Evolutionary conservation across 1,139 yeast species (phyloP), one percentile per base, ranked within the genome.

Genomic region (Hyphopichia buzzinii): DNA sequence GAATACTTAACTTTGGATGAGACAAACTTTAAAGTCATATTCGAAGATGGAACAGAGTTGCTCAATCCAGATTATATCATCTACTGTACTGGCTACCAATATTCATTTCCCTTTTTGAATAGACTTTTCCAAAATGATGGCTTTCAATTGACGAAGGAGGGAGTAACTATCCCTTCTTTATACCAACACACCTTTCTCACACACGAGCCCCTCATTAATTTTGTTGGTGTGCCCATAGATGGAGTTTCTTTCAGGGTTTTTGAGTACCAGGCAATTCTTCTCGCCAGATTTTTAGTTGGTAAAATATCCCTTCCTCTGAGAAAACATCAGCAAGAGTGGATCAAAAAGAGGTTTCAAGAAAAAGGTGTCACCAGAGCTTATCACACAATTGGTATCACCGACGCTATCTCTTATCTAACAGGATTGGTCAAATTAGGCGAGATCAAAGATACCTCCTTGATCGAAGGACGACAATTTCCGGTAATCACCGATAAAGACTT

Each of bases 1-100:
- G 44, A 49, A 28, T 55, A 48, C 40, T 42, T 37, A 33, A 30
- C 36, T 13, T n/a, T 35, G 2, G 38, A 36, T 12, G 36, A 40
- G 4, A 41, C 41, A 4, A 42, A 46, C 4, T 54, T 63, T 29
- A 49, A 44, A 16, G 64, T 62, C 4, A 39, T 47, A 5, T 65
- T 65, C 40, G 54, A 42, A 1, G 70, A 64, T 42, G 67, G 57
- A 4, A 36, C 59, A 1, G 46, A 41, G 19, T 41, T 62, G 2
- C 19, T 28, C 2, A 51, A 59, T 32, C 68, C 69, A 8, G 74
- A 69, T 41, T 47, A 54, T 37, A 50, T 71, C 8, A 53, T 68
- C 7, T 72, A 68, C 45, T 73, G 70, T 3, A 72, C 77, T 0
- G 77, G 77, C 0, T 72, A 67, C 48, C 60, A 61, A 34, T 67